Base-by-base conservation (phyloP, 371 early-diverging fungal species). In the Mucor racemosus region DNA sequence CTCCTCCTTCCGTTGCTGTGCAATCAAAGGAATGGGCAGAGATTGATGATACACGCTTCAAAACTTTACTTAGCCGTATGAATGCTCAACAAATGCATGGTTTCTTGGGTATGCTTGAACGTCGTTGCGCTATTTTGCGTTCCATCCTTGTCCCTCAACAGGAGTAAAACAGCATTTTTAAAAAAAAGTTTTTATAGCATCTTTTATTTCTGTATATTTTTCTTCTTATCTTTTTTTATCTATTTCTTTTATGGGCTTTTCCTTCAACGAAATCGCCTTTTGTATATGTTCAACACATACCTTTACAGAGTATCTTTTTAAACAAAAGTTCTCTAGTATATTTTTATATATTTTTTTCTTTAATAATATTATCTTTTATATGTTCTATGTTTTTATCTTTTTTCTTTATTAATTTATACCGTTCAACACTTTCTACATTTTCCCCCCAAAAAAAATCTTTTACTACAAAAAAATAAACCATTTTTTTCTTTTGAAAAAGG, bases 1-100 rank as follows among this genome's bases (percentile, higher is more conserved):
- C 67, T 38, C n/a, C 67, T 34, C 58, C 68, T 50, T 34, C 57
- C 17, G 31, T 40, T 64, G 55, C 65, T 42, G 59, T 41, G 42
- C 73, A 64, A 56, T 86, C 88, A 33, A 76, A 76, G 61, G 73
- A 70, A 61, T 76, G 73, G 72, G 68, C 74, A 11, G 79, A 79
- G 40, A 75, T 76, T 62, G 72, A 74, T 53, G 84, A 78, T n/a
- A 72, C 71, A 63, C 78, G 82, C 60, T 84, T 84, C 63, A 72
- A 77, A 56, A 67, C 76, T 17, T 65, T 84, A 55, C 72, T 84
- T 21, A 64, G 74, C 35, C 78, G 80, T 67, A 84, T 84, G 84
- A 84, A 78, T 60, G 72, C 73, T 26, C 82, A 80, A 62, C 84
- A 84, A 69, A 84, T 84, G 84, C 80, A 81, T 66, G 79, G 79